Evolutionary conservation across 2,329 filamentous ascomycete species (phyloP).

Genomic region (Plenodomus biglobosus): DNA sequence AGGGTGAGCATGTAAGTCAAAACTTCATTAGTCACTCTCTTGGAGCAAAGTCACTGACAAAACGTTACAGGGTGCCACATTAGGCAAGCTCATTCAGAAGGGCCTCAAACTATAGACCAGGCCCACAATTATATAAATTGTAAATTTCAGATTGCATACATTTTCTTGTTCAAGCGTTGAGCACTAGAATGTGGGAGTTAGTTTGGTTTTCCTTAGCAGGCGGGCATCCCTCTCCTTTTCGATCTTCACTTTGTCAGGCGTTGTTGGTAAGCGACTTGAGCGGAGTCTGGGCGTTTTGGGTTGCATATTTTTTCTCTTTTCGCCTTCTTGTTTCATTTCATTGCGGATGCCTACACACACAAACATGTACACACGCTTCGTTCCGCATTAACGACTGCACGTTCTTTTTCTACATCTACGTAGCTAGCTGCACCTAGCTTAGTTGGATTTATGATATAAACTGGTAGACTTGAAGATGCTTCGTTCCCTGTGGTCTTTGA

Average conservation of each 20-base stretch:
- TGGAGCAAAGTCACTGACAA: constrained; percentile 28
- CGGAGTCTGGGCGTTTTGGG: background rate
- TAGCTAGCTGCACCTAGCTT: background rate
- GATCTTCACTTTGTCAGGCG: background rate
- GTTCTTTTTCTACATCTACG: no score
- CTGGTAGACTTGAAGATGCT: background rate
- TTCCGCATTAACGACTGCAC: background rate
- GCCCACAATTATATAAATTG: constrained; percentile 13
- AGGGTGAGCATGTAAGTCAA: constrained; percentile 55
- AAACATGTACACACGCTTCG: background rate
- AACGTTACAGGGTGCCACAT: constrained; percentile 37
- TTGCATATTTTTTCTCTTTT: background rate
- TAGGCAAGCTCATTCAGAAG: constrained; percentile 49
- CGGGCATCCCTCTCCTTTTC: no score
- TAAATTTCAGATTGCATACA: constrained; percentile 30
- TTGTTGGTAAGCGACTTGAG: background rate
- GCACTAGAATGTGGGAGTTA: constrained; percentile 28
- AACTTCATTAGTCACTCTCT: background rate
- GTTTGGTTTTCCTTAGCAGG: background rate
- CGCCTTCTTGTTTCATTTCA: background rate
- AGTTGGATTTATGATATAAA: background rate
- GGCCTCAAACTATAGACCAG: constrained; percentile 40
- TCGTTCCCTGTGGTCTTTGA: no score
- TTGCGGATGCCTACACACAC: no score
- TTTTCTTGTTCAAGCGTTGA: constrained; percentile 41